Conservation (phyloP, 768 basidiomycete genomes). For the Lentinula sp. region DNA sequence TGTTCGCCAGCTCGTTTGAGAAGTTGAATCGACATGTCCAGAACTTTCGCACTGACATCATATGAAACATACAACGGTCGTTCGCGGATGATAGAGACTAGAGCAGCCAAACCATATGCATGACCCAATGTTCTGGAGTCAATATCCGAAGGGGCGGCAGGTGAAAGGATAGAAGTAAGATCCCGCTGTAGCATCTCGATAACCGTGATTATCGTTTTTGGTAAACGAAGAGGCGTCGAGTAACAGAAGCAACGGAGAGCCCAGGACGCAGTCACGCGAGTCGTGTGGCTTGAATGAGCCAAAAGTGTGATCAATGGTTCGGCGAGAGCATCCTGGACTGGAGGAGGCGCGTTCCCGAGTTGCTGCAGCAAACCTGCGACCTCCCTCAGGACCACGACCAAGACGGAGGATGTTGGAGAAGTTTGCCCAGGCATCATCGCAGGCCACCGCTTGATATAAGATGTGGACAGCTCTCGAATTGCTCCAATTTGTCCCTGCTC, state of each 20-base stretch:
- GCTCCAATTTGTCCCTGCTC: slow-evolving; percentile 93
- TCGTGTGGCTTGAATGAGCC: slow-evolving; percentile 80
- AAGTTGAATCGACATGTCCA: slow-evolving; percentile 86
- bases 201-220: slow-evolving; percentile 70
- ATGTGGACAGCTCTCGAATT: slow-evolving; percentile 76
- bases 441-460: slow-evolving; percentile 88
- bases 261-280: slow-evolving; percentile 85
- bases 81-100: slow-evolving; percentile 81
- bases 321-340: slow-evolving; percentile 83
- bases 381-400: slow-evolving; percentile 76
- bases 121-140: slow-evolving; percentile 74
- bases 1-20: slow-evolving; percentile 91
- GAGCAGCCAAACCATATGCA: slow-evolving; percentile 82
- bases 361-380: slow-evolving; percentile 82
- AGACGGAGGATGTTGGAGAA: slow-evolving; percentile 58
- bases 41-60: slow-evolving; percentile 84
- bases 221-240: slow-evolving; percentile 79
- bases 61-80: slow-evolving; percentile 92
- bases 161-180: slow-evolving; percentile 64
- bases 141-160: slow-evolving; percentile 66
- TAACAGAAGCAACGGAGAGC: slow-evolving; percentile 87
- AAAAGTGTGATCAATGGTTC: slow-evolving; percentile 84
- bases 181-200: slow-evolving; percentile 84
- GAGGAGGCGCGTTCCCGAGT: slow-evolving; percentile 87
- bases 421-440: slow-evolving; percentile 84